Evolutionary conservation across 2,329 filamentous ascomycete species (phyloP).

Genomic region (Cordyceps cateniannulata): DNA sequence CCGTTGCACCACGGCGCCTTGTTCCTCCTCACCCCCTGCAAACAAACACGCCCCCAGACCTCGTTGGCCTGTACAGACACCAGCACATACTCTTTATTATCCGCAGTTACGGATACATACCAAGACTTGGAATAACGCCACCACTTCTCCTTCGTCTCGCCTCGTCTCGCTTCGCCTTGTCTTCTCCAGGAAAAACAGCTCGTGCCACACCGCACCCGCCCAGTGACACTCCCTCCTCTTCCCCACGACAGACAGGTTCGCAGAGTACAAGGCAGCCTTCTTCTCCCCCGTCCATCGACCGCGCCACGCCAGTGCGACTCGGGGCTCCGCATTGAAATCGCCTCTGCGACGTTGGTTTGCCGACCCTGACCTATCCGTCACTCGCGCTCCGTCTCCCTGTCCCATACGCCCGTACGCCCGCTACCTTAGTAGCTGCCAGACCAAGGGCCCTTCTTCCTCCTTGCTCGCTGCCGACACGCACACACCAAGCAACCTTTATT

Average conservation of each 20-base stretch:
- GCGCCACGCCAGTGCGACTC: not conserved
- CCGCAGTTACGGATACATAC: too few relatives aligned
- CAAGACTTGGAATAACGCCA: too few relatives aligned
- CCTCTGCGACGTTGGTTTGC: slow-evolving; percentile 14
- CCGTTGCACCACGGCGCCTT: not conserved
- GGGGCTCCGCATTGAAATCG: slow-evolving; percentile 11
- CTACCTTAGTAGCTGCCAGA: not conserved
- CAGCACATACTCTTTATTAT: too few relatives aligned
- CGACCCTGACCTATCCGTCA: not conserved
- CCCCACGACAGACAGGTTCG: not conserved
- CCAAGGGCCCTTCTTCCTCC: not conserved
- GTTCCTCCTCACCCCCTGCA: not conserved
- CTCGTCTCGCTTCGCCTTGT: too few relatives aligned
- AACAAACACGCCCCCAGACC: not conserved
- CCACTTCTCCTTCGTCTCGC: too few relatives aligned
- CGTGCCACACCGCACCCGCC: not conserved
- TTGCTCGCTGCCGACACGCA: not conserved
- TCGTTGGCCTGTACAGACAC: not conserved
- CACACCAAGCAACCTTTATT: not conserved
- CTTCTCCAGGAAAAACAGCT: not conserved
- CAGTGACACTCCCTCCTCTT: not conserved
- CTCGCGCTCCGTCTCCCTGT: not conserved
- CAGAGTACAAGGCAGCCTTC: not conserved
- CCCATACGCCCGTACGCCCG: not conserved
- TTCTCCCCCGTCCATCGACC: slow-evolving; percentile 1